Evolutionary conservation across 257 asterid genomes (phyloP), one percentile per base, ranked within the genome.

Genomic region (Nicotiana undulata): DNA sequence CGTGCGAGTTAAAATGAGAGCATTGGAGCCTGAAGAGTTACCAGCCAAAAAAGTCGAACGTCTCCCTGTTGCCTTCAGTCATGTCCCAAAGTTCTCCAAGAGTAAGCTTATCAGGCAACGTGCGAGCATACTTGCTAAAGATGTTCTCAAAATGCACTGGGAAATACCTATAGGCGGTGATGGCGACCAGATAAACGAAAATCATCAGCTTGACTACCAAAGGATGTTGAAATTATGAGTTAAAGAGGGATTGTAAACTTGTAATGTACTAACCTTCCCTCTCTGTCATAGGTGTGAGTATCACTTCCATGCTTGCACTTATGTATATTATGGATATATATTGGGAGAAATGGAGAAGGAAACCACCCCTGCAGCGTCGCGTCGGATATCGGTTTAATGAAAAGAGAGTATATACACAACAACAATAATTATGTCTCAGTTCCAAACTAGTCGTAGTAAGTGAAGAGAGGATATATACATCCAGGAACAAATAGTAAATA

Each of bases 291-390:
- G 26, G 97, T 88, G 64, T 85, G 89, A 0, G 97, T 79, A 76
- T 89, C 92, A n/a, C 99, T 95, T 44, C 99, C 99, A 20, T 95
- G 97, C 87, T 91, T 95, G 74, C 92, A 81, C 85, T 83, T 91
- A 80, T 95, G 99, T 79, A 95, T 86, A 83, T 93, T 95, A 58
- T 83, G 40, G 1, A 95, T 63, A 85, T 95, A 91, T 82, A 95
- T 86, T 0, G 98, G 99, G 82, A 95, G 86, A 40, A 92, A 80
- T 3, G 92, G 98, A 63, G 89, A 85, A 10, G 99, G 98, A 46
- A 95, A 61, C 99, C 99, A 95, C 4, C 95, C 90, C 95, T 93
- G 80, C 37, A 76, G 0, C 15, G 11, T 6, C 58, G 0, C 26
- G 46, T 46, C 4, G 22, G 0, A 46, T 12, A 44, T 10, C n/a